These are phyloP conservation scores for Cladorrhinum samala DNA, from an alignment of 495 filamentous ascomycete species.

Conservation along the genomic window DNA sequence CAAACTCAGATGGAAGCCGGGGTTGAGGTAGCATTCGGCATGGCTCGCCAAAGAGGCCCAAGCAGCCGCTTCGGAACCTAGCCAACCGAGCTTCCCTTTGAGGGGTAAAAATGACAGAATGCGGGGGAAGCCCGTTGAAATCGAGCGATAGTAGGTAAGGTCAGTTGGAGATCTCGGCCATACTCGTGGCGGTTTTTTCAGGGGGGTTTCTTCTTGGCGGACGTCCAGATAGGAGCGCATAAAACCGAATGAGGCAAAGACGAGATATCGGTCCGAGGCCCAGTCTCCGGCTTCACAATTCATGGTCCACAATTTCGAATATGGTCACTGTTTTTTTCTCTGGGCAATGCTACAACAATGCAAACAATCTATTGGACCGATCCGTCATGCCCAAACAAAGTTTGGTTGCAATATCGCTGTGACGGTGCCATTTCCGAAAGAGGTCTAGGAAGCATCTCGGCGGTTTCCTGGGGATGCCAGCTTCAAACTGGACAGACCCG, in stretches of 20 bases:
- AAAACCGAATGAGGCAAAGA: too few species aligned
- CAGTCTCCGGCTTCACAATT: too few species aligned
- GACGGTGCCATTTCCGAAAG: neutral
- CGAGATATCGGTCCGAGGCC: too few species aligned
- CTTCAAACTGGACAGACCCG: neutral
- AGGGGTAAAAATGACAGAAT: neutral
- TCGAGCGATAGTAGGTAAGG: too few species aligned
- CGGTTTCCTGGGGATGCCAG: neutral
- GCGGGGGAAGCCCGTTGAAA: conserved; percentile 1
- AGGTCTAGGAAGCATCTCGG: neutral
- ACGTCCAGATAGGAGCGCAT: too few species aligned
- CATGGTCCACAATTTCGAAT: too few species aligned
- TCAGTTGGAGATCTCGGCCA: neutral
- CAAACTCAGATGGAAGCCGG: neutral
- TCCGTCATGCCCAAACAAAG: too few species aligned
- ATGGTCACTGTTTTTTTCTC: too few species aligned
- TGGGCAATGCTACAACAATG: too few species aligned
- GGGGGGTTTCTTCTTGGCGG: neutral
- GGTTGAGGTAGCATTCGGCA: neutral
- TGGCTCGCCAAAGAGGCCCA: neutral
- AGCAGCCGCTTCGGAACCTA: neutral
- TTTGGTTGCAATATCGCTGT: neutral
- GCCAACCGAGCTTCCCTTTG: neutral
- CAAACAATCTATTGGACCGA: too few species aligned
- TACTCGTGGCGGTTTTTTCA: neutral